Evolutionary conservation across 176 grass and related monocot genomes (phyloP).

Genomic region (Rhynchospora pubera): DNA sequence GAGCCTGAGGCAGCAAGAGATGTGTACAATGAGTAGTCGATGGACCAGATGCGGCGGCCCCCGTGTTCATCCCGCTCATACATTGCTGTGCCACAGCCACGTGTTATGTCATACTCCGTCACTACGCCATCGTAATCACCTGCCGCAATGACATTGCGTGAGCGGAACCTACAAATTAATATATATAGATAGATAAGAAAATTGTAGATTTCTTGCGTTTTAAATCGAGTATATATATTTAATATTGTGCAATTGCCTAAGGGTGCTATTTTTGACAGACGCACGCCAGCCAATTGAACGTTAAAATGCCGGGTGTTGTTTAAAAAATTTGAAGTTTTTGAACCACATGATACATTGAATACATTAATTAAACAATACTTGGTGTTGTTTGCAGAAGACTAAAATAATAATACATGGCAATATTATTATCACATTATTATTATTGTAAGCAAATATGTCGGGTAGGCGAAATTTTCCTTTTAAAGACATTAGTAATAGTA

Average conservation of each 20-base stretch:
- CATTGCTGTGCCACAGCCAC: constrained; percentile 23
- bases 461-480: background rate
- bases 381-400: no score
- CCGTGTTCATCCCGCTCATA: constrained; percentile 88
- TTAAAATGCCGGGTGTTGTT: no score
- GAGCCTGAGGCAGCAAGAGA: constrained; percentile 62
- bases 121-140: constrained; percentile 98
- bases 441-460: background rate
- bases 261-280: no score
- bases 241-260: no score
- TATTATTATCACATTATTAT: no score
- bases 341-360: no score
- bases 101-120: constrained; percentile 77
- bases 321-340: no score
- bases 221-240: background rate
- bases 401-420: no score
- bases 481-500: background rate
- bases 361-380: no score
- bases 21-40: constrained; percentile 54
- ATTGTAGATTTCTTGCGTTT: background rate
- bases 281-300: no score
- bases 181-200: background rate
- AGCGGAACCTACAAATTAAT: constrained; percentile 5
- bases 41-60: constrained; percentile 68
- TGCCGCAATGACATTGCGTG: constrained; percentile 28